phyloP scores from a whole-genome alignment of 768 basidiomycete species.

The Mycena metata region DNA sequence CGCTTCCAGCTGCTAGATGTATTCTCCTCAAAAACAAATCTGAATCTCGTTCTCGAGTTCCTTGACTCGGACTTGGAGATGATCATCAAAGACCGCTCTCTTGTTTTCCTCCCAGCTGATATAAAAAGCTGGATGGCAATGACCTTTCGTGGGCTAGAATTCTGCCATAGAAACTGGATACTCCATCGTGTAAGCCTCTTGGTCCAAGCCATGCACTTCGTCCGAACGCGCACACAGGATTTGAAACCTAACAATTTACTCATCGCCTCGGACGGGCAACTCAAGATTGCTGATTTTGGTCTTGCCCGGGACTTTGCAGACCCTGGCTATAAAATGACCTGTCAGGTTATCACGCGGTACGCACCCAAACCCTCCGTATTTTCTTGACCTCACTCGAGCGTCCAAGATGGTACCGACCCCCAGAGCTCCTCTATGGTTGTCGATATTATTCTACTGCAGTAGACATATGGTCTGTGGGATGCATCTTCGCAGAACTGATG shows the following conservation, averaged over 20 bases:
- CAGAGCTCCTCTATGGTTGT: constrained; percentile 92
- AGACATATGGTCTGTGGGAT: constrained; percentile 98
- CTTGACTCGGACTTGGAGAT: constrained; percentile 97
- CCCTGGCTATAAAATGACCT: constrained; percentile 96
- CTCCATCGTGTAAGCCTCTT: constrained; percentile 82
- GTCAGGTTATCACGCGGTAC: constrained; percentile 96
- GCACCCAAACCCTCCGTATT: constrained; percentile 40
- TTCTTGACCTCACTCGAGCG: constrained; percentile 11
- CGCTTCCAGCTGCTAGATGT: constrained; percentile 88
- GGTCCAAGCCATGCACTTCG: neutral
- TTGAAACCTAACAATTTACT: constrained; percentile 99
- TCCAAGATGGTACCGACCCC: constrained; percentile 95
- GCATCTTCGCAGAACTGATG: constrained; percentile 98
- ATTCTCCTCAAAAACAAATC: constrained; percentile 95
- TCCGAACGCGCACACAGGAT: constrained; percentile 68
- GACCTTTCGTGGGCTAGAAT: constrained; percentile 98
- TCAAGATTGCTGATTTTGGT: constrained; percentile 99
- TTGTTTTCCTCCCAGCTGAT: constrained; percentile 94
- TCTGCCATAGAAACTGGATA: constrained; percentile 95
- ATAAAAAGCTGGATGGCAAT: constrained; percentile 99
- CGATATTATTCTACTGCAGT: constrained; percentile 93
- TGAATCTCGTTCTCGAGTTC: constrained; percentile 98
- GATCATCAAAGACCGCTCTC: constrained; percentile 92
- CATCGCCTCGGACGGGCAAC: constrained; percentile 88
- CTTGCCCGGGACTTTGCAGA: constrained; percentile 97